Evolutionary conservation across 441 rosid genomes (phyloP), one percentile per base, ranked within the genome.

Genomic region (Erysimum cheiri): DNA sequence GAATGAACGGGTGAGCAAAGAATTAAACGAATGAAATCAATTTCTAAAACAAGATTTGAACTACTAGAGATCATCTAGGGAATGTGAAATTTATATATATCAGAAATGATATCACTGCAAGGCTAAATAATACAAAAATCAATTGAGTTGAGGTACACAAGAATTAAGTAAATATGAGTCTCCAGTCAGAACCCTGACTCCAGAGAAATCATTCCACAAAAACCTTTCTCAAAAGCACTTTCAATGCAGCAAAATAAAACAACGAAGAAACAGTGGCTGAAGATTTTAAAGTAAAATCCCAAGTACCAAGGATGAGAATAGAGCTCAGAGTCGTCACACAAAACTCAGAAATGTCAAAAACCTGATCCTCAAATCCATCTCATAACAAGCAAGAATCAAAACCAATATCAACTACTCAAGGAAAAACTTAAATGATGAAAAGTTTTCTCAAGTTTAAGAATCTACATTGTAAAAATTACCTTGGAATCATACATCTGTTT

Each of bases 401-500:
- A 22, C 24, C 24, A 22, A 22, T 22, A 2, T 22, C 24, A 22
- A 22, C 1, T 41, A 60, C 13, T 9, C 35, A 29, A 4, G 14
- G 56, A 47, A 47, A 49, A 46, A 12, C 12, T 47, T 22, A 32
- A 37, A 32, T 4, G 24, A 43, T 11, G 12, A 63, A 19, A 13
- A 19, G 3, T 17, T 8, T 17, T 36, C 0, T 48, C 17, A 50
- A 56, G 56, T 37, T 28, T 8, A 47, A 55, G 28, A 56, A 37
- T 46, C 49, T 10, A 63, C 40, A 66, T 11, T 49, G 56, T 22
- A 7, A 8, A 31, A 47, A 5, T 44, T 71, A 92, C 99, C 96
- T 92, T 94, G 72, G 89, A 77, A 75, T 92, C 98, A 70, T 85
- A 76, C 87, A 87, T 86, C 72, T 86, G 87, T 55, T 90, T 94